Base-by-base conservation (phyloP, 129 eudicot species). In the Flaveria robusta region DNA sequence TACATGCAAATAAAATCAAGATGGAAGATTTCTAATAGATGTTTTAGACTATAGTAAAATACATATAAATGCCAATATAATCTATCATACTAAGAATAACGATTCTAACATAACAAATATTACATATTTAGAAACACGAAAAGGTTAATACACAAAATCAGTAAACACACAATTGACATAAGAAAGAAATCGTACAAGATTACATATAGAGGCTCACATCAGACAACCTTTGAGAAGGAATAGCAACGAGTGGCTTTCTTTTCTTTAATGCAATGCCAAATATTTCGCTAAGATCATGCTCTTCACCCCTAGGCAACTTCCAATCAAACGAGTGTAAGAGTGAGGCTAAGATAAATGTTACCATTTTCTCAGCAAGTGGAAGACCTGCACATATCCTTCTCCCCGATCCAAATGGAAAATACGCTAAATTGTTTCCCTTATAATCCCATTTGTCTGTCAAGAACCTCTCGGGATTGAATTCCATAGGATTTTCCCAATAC, bases 381-480 rank as follows among this genome's bases (percentile, higher is more conserved):
- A 34, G 4, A 7, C 76, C 76, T 34, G 66, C 49, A 5, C 76
- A 71, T 16, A 50, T 9, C 31, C 76, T 71, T 31, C 76, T 52
- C 66, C 76, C 66, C 0, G 76, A 18, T 34, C 76, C 76, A 71
- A 71, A 31, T 0, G 76, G 76, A 4, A 71, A 71, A 23, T 51
- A 71, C 1, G 0, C 9, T 11, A 52, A 71, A 52, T 31, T 52
- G 14, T 20, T 71, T 50, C 76, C 76, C 16, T 10, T 72, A 23
- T 18, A 72, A 72, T 72, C 77, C 18, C 31, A 72, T 42, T 72
- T 72, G 14, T 55, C 15, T 54, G 23, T 13, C 63, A 55, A 29
- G 29, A 72, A 72, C 77, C 77, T 72, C 29, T 54, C 77, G 12
- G 77, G 77, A 18, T 55, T 72, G 15, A 55, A 72, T 6, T 72